Conservation (phyloP, 2,329 filamentous ascomycete genomes). For the Trichoderma sp. region DNA sequence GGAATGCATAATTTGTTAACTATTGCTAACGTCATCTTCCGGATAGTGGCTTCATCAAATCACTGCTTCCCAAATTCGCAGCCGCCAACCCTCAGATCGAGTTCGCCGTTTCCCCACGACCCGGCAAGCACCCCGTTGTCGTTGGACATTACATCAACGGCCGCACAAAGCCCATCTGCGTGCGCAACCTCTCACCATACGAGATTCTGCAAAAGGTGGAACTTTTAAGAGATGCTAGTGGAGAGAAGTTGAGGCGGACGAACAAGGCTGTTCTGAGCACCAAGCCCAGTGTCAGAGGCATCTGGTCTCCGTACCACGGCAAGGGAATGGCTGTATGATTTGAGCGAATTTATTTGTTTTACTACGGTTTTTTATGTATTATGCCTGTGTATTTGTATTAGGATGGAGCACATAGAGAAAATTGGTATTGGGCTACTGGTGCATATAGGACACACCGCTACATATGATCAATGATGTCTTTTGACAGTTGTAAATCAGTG, state of each 20-base stretch:
- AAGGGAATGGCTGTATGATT: slow-evolving; percentile 57
- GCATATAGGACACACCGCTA: slow-evolving; percentile 28
- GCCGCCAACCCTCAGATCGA: slow-evolving; percentile 83
- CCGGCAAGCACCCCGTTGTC: slow-evolving; percentile 86
- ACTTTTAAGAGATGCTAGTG: slow-evolving; percentile 72
- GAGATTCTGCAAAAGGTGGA: slow-evolving; percentile 82
- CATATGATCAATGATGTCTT: slow-evolving; percentile 13
- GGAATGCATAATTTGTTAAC: background rate
- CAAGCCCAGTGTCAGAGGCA: slow-evolving; percentile 68
- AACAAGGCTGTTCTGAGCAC: slow-evolving; percentile 68
- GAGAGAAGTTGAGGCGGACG: slow-evolving; percentile 69
- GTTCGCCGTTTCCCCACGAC: slow-evolving; percentile 87
- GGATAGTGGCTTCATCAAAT: slow-evolving; percentile 76
- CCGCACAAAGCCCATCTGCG: slow-evolving; percentile 80
- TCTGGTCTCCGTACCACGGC: slow-evolving; percentile 73
- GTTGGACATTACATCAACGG: slow-evolving; percentile 94
- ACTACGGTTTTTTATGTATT: slow-evolving; percentile 9
- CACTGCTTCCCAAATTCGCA: slow-evolving; percentile 77
- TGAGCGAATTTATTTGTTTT: slow-evolving; percentile 13
- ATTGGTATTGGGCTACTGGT: slow-evolving; percentile 38
- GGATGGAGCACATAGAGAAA: slow-evolving; percentile 32
- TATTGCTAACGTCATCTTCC: background rate
- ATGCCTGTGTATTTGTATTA: slow-evolving; percentile 39
- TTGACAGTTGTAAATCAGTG: slow-evolving; percentile 6
- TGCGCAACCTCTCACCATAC: slow-evolving; percentile 79